Conservation (phyloP, 2,329 filamentous ascomycete species). For the Pseudocercospora crystallina region DNA sequence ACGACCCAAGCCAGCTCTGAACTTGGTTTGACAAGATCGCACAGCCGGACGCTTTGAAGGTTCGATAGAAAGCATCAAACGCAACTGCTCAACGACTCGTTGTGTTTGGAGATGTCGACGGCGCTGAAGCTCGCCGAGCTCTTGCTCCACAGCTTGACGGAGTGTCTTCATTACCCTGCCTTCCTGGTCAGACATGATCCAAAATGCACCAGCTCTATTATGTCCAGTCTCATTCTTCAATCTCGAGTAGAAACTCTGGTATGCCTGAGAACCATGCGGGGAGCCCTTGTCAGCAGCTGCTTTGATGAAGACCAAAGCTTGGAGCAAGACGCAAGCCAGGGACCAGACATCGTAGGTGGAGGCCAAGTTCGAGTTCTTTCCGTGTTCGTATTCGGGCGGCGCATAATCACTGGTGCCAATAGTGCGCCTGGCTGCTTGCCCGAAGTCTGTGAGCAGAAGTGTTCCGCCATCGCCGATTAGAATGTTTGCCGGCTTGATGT, state of each 20-base stretch:
- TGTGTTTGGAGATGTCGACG: slow-evolving; percentile 9
- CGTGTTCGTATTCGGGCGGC: not conserved
- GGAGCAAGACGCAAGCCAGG: slow-evolving; percentile 2
- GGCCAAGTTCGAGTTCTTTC: not conserved
- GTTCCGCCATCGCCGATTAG: slow-evolving; percentile 3
- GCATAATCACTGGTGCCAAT: slow-evolving; percentile 6
- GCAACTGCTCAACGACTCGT: slow-evolving; percentile 3
- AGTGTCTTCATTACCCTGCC: not conserved
- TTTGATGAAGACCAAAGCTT: slow-evolving; percentile 6
- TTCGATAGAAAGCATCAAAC: slow-evolving; percentile 1
- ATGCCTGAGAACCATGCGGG: not conserved
- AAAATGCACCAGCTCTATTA: slow-evolving; percentile 6
- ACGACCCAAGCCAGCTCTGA: slow-evolving; percentile 6
- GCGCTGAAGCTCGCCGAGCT: not conserved
- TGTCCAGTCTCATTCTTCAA: slow-evolving; percentile 2
- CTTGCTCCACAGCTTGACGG: not conserved
- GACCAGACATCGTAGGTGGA: slow-evolving; percentile 8
- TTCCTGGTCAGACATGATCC: not conserved
- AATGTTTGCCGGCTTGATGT: slow-evolving; percentile 11
- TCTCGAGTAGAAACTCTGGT: slow-evolving; percentile 8
- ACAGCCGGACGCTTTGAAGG: not conserved
- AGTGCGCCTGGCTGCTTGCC: slow-evolving; percentile 2
- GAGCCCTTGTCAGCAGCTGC: not conserved
- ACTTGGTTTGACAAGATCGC: slow-evolving; percentile 3
- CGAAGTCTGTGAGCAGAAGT: slow-evolving; percentile 11